These are phyloP conservation scores for Coniochaeta sp. DNA, from an alignment of 2,329 filamentous ascomycete genomes.

Conservation along the genomic window DNA sequence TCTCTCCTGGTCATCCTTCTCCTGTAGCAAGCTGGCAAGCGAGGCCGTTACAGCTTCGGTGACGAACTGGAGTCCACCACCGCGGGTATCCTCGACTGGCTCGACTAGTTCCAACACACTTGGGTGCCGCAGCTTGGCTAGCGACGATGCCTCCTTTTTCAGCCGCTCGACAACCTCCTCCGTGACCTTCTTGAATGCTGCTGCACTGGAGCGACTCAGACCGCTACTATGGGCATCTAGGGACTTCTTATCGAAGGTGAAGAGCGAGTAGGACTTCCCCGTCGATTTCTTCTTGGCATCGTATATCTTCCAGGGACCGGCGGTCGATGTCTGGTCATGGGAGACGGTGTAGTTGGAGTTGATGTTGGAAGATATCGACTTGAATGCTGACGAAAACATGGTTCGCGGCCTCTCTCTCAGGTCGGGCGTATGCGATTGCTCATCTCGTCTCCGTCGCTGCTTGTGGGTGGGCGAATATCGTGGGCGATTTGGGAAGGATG, in stretches of 20 bases:
- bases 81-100: slow-evolving; percentile 89
- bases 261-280: slow-evolving; percentile 81
- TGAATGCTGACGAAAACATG: slow-evolving; percentile 92
- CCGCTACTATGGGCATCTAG: slow-evolving; percentile 63
- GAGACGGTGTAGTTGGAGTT: slow-evolving; percentile 83
- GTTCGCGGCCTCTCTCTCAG: slow-evolving; percentile 17
- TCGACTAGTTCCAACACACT: slow-evolving; percentile 89
- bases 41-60: slow-evolving; percentile 88
- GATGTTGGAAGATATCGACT: slow-evolving; percentile 92
- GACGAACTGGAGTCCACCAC: slow-evolving; percentile 88
- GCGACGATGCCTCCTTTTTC: slow-evolving; percentile 83
- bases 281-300: slow-evolving; percentile 96
- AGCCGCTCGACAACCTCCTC: slow-evolving; percentile 89
- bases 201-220: slow-evolving; percentile 54
- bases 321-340: slow-evolving; percentile 65
- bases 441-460: neutral
- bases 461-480: neutral
- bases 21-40: slow-evolving; percentile 71
- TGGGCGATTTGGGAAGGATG: neutral
- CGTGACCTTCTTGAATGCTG: slow-evolving; percentile 69
- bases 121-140: slow-evolving; percentile 84
- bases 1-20: slow-evolving; percentile 83
- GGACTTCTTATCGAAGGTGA: slow-evolving; percentile 86
- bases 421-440: neutral
- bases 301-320: slow-evolving; percentile 95